A percentile compares a stretch with the other conserved stretches of the same genome.
Conservation (phyloP, 1,139 yeast genomes). For the Blastobotrys proliferans region DNA sequence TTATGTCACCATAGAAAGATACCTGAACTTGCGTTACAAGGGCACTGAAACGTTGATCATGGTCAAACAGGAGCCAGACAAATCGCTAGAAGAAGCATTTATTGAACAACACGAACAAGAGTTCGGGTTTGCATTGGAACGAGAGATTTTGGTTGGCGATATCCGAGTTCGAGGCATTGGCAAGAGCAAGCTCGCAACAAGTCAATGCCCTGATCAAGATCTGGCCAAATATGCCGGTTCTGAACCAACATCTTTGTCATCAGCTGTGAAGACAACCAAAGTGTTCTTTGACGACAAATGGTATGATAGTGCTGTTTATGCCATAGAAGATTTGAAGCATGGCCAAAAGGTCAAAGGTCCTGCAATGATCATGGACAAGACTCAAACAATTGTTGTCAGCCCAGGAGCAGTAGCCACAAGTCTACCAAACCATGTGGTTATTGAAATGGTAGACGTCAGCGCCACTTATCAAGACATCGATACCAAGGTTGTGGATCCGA, state of each 20-base stretch:
- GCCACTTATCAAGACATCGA: constrained; percentile 38
- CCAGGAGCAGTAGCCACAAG: constrained; percentile 65
- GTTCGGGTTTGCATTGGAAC: constrained; percentile 64
- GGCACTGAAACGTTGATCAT: constrained; percentile 87
- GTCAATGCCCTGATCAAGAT: constrained; percentile 23
- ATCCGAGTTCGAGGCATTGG: constrained; percentile 70
- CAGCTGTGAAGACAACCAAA: constrained; percentile 25
- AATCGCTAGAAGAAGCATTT: constrained; percentile 39
- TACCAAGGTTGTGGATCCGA: constrained; percentile 50
- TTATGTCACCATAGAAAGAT: constrained; percentile 50
- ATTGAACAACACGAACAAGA: constrained; percentile 54
- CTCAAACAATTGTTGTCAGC: constrained; percentile 80
- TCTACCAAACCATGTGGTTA: constrained; percentile 56
- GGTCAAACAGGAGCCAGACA: constrained; percentile 42
- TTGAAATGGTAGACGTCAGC: constrained; percentile 30
- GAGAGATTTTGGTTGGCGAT: constrained; percentile 73
- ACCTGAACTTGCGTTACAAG: constrained; percentile 71
- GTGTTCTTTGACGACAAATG: constrained; percentile 51
- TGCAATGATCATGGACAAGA: constrained; percentile 76
- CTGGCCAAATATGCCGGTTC: constrained; percentile 13
- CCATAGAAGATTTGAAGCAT: constrained; percentile 45
- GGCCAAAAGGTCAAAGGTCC: constrained; percentile 69
- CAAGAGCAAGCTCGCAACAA: constrained; percentile 30
- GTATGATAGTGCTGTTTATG: constrained; percentile 49
- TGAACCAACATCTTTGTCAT: neutral